Base-by-base conservation (phyloP, 2,329 filamentous ascomycete genomes). In the Nigrograna mackinnonii region DNA sequence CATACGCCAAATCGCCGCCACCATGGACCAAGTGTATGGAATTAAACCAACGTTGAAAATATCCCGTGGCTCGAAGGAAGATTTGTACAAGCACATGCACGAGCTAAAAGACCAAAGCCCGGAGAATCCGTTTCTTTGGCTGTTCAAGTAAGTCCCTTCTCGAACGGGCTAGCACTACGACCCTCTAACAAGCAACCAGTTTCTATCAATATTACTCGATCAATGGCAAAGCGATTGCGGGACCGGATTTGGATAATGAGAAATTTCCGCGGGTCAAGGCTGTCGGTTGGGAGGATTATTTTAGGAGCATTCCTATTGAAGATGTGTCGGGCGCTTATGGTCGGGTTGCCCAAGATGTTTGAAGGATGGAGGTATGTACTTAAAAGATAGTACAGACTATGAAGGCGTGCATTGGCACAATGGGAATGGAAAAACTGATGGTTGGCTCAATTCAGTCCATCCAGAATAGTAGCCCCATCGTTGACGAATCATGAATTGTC, bases 71-170 rank as follows among this genome's bases (percentile, higher is more conserved):
- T 57, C 52, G 4, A 37, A 61, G 13, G 55, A 63, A 6, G 62
- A 66, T 3, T 44, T 67, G 18, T 55, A 61, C 38, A 46, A 44
- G 17, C 40, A 38, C 6, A 66, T 66, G 60, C 50, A 60, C 21
- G 33, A 37, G 6, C 16, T 49, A 16, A 37, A 49, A 6, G 35
- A 33, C 7, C 32, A 52, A 26, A 34, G 49, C 13, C 50, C 52
- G 4, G 21, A 31, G 18, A 34, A 55, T 16, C 26, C 51, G 4
- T 55, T 38, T 22, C 32, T 4, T 12, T 43, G 16, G 14, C 31
- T 39, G 22, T 22, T 22, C 5, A 13, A 18, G 35, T 37, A 37
- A 24, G 35, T 37, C 11, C 35, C 12, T 3, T 14, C 19, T 17
- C 13, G 2, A 9, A n/a, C 6, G 11, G 16, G 3, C n/a, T 26